These are phyloP conservation scores for Euphorbia neoarborescens DNA, from an alignment of 441 rosid genomes.

Conservation along the genomic window DNA sequence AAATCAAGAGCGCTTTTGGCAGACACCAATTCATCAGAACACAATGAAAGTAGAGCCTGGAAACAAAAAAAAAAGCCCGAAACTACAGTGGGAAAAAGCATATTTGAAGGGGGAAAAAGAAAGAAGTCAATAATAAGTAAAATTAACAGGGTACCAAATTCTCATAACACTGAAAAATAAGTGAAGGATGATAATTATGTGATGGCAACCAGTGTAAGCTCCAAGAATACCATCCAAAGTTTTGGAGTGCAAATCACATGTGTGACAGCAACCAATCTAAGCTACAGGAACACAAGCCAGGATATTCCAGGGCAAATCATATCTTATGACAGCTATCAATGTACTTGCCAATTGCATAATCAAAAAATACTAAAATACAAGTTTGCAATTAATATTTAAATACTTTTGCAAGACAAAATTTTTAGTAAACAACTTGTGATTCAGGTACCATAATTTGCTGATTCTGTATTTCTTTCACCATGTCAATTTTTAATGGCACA, in stretches of 20 bases:
- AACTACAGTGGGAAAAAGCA: constrained; percentile 19
- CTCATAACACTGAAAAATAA: neutral
- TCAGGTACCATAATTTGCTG: neutral
- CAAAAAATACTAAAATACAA: constrained; percentile 3
- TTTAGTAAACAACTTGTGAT: neutral
- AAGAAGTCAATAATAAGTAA: neutral
- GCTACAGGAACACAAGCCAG: constrained; percentile 8
- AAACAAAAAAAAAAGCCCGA: constrained; percentile 28
- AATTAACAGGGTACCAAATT: neutral
- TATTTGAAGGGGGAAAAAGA: neutral
- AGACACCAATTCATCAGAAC: constrained; percentile 80
- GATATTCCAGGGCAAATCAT: neutral
- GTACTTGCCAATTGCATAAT: neutral
- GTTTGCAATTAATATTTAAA: constrained; percentile 8
- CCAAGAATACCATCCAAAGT: constrained; percentile 7
- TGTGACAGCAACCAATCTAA: neutral
- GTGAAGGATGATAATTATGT: constrained; percentile 4
- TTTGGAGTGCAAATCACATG: constrained; percentile 9
- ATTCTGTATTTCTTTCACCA: constrained; percentile 2
- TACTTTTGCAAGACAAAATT: neutral
- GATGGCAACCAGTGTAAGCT: constrained; percentile 4
- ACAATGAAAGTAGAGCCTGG: constrained; percentile 85
- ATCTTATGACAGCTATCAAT: neutral
- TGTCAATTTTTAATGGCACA: neutral
- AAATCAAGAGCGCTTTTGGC: constrained; percentile 79